Conservation (phyloP, 495 filamentous ascomycete genomes). For the Penicillium turbatum region DNA sequence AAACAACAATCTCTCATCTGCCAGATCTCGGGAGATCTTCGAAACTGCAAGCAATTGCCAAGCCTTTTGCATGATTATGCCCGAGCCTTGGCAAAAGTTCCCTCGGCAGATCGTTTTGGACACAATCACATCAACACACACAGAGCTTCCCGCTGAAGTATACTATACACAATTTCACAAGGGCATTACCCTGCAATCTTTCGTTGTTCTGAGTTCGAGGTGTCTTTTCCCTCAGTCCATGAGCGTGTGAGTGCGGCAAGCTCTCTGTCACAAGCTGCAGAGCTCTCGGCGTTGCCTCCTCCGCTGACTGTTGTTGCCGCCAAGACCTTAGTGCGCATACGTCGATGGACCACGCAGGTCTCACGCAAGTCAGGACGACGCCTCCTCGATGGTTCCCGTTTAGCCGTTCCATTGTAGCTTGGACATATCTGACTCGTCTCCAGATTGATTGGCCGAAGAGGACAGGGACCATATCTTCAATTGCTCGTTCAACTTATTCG, state of each 20-base stretch:
- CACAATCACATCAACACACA: background rate
- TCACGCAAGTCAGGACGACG: background rate
- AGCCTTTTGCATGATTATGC: background rate
- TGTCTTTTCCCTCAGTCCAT: no score
- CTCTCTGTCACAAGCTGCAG: background rate
- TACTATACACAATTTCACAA: no score
- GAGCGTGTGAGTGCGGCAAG: no score
- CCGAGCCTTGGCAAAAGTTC: background rate
- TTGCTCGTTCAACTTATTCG: background rate
- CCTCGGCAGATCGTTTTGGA: background rate
- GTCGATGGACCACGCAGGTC: no score
- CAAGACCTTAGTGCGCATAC: background rate
- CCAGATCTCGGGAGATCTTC: background rate
- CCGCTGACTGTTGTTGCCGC: constrained; percentile 3
- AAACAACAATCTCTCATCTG: background rate
- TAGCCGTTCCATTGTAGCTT: background rate
- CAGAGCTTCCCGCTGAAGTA: no score
- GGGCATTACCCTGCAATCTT: no score
- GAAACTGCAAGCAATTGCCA: constrained; percentile 7
- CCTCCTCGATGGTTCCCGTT: background rate
- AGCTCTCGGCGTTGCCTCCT: background rate
- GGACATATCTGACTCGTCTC: background rate
- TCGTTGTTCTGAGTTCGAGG: no score
- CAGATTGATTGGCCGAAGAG: background rate
- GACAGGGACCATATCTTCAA: background rate